These are phyloP conservation scores for Neurospora sp. DNA, from an alignment of 495 filamentous ascomycete species.

Conservation along the genomic window DNA sequence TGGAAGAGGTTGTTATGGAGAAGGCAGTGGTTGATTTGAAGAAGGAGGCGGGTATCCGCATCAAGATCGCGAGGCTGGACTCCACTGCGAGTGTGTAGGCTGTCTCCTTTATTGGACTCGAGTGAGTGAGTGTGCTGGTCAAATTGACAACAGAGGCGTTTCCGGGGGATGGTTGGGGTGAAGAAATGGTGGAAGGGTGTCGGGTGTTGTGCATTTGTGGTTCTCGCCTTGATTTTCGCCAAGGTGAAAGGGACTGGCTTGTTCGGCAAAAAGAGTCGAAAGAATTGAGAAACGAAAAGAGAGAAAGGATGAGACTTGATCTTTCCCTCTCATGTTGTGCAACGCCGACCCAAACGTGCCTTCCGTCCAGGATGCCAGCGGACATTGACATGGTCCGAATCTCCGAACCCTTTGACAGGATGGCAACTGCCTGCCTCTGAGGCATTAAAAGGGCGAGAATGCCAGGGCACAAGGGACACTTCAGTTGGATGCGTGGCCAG, in stretches of 20 bases:
- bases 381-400: no score
- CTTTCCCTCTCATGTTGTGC: not conserved
- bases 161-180: not conserved
- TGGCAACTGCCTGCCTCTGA: not conserved
- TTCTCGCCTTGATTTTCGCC: not conserved
- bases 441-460: not conserved
- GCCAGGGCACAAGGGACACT: no score
- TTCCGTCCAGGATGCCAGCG: not conserved
- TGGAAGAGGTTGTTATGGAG: not conserved
- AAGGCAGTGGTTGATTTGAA: not conserved
- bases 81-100: not conserved
- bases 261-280: not conserved
- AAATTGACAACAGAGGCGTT: not conserved
- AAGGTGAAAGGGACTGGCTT: not conserved
- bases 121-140: not conserved
- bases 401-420: not conserved
- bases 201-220: no score
- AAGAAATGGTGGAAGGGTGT: not conserved
- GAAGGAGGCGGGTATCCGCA: not conserved
- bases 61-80: not conserved
- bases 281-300: no score
- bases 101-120: not conserved
- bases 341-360: not conserved
- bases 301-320: no score
- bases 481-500: no score